Evolutionary conservation across 75 land plant genomes (phyloP), one percentile per base, ranked within the genome.

Genomic region (Sequoia sempervirens): DNA sequence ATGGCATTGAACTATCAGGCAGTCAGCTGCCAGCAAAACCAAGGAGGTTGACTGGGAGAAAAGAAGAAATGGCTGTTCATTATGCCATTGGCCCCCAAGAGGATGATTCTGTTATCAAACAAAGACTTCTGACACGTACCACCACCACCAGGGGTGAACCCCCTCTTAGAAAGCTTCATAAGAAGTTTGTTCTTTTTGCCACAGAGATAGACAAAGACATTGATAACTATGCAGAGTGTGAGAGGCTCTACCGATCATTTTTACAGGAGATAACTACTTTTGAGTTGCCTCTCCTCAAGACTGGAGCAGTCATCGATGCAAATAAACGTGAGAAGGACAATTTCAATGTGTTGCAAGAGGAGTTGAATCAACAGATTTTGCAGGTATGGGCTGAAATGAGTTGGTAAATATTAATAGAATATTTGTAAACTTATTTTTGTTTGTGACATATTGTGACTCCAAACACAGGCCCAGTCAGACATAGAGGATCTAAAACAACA

Each of bases 101-200:
- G 75, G 99, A 96, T 88, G 99, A 95, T 64, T 85, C 81, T 12
- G 91, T 96, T 43, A 98, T 96, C 56, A 88, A 94, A 75, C 99
- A 95, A 68, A 86, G 97, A 70, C 97, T 98, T 54, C 87, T 96
- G 41, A 96, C 99, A 4, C 92, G 97, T 36, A 95, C 97, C n/a
- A 98, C 99, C 13, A 98, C 99, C 34, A 98, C 99, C 54, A 92
- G 99, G 81, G 99, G 99, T 52, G 99, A 98, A 82, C 99, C 99
- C 23, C 99, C 99, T 61, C 85, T 96, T 70, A 98, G 95, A 92
- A 98, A 96, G 88, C 97, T 96, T 79, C 94, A 95, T 81, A 96
- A 95, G 90, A 98, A 95, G 86, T 98, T 98, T 75, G 87, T 88
- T 34, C 85, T 97, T 47, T 95, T 98, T 80, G 88, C 90, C 20